Conservation (phyloP, 805 yeast genomes). For the Myxozyma geophila region DNA sequence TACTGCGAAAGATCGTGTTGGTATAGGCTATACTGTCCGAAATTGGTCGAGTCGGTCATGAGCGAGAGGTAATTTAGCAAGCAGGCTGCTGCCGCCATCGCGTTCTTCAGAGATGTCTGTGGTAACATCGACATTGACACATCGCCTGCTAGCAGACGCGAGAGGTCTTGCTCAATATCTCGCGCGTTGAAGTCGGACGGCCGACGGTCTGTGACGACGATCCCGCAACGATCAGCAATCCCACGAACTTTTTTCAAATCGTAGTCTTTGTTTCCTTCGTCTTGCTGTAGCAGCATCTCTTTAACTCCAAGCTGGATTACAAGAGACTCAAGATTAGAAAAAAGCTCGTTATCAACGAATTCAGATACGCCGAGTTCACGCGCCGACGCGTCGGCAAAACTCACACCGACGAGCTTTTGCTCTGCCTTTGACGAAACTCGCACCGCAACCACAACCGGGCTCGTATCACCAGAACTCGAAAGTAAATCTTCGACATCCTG, state of each 20-base stretch:
- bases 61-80: slow-evolving; percentile 70
- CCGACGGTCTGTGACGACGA: slow-evolving; percentile 67
- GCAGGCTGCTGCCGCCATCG: slow-evolving; percentile 70
- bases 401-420: slow-evolving; percentile 67
- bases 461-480: slow-evolving; percentile 51
- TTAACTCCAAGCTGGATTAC: slow-evolving; percentile 87
- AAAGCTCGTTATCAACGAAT: slow-evolving; percentile 84
- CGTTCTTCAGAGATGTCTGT: slow-evolving; percentile 51
- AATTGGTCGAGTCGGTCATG: slow-evolving; percentile 58
- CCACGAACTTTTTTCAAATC: slow-evolving; percentile 69
- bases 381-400: slow-evolving; percentile 75
- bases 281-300: slow-evolving; percentile 71
- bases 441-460: slow-evolving; percentile 62
- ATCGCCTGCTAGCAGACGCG: slow-evolving; percentile 63
- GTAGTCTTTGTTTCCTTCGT: slow-evolving; percentile 49
- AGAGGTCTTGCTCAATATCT: slow-evolving; percentile 77
- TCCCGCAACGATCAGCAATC: slow-evolving; percentile 77
- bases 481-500: slow-evolving; percentile 76
- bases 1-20: slow-evolving; percentile 75
- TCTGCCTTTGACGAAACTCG: slow-evolving; percentile 51
- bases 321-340: slow-evolving; percentile 82
- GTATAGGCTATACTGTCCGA: slow-evolving; percentile 59
- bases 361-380: slow-evolving; percentile 73
- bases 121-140: slow-evolving; percentile 39
- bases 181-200: slow-evolving; percentile 62